phyloP scores from a whole-genome alignment of 352 stramenopile species.

The Globisporangium uncinulatum region DNA sequence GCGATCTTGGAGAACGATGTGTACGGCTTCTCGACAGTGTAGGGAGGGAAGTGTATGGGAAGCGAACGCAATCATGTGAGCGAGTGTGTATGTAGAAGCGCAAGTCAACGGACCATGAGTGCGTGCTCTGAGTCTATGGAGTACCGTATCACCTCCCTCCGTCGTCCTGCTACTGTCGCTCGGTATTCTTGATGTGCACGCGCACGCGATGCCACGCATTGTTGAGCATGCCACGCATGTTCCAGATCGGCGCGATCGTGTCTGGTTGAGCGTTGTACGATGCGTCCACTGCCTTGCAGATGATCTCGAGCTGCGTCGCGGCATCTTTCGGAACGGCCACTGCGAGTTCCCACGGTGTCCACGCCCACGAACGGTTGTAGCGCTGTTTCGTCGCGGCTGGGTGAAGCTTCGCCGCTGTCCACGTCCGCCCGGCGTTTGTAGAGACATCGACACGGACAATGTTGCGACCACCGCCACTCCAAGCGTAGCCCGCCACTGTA shows the following conservation, averaged over 20 bases:
- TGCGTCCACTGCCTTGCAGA: constrained; percentile 92
- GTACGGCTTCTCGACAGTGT: constrained; percentile 53
- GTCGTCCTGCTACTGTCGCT: constrained; percentile 22
- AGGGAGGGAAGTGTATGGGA: too few species aligned
- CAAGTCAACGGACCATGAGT: too few species aligned
- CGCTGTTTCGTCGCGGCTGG: constrained; percentile 76
- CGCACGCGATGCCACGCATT: constrained; percentile 94
- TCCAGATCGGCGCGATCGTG: constrained; percentile 94
- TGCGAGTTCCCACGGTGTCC: constrained; percentile 94
- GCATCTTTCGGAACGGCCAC: constrained; percentile 70
- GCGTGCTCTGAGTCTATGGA: too few species aligned
- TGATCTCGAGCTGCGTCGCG: constrained; percentile 81
- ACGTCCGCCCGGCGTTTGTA: constrained; percentile 92
- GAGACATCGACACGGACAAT: constrained; percentile 97
- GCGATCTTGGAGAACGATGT: constrained; percentile 55
- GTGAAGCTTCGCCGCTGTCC: constrained; percentile 82
- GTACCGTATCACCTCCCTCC: too few species aligned
- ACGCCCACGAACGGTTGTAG: constrained; percentile 92
- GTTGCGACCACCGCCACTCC: constrained; percentile 91
- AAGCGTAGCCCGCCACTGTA: constrained; percentile 92
- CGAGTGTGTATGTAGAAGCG: too few species aligned
- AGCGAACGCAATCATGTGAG: not conserved
- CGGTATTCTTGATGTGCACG: constrained; percentile 32
- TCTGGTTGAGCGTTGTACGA: constrained; percentile 97
- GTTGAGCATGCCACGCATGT: constrained; percentile 96